Conservation (phyloP, 805 yeast genomes). For the Candida orba region DNA sequence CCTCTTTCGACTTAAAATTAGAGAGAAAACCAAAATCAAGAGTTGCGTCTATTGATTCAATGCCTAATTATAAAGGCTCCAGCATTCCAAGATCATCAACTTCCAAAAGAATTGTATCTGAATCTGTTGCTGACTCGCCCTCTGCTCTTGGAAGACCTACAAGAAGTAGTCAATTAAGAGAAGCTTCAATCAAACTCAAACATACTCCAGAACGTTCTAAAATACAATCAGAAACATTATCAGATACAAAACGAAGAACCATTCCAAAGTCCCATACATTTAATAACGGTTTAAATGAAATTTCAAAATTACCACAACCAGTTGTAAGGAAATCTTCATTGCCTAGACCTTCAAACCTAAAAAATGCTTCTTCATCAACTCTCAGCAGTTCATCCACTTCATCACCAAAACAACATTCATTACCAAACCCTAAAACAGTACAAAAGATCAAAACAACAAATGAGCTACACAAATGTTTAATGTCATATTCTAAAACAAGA, state of each 20-base stretch:
- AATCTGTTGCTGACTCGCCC: constrained; percentile 1
- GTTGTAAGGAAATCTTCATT: background rate
- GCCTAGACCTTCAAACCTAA: background rate
- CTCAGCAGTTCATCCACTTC: background rate
- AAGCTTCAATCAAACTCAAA: constrained; percentile 9
- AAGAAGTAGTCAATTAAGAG: constrained; percentile 16
- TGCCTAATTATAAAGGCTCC: background rate
- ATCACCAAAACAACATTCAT: background rate
- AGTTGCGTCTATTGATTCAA: constrained; percentile 2
- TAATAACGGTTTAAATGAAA: constrained; percentile 12
- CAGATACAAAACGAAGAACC: constrained; percentile 3
- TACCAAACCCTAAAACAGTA: too few species aligned
- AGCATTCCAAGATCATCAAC: background rate
- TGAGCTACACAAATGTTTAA: constrained; percentile 7
- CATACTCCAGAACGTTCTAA: constrained; percentile 2
- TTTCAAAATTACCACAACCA: constrained; percentile 1
- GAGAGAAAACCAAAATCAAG: background rate
- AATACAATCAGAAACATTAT: constrained; percentile 4
- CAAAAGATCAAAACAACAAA: constrained; percentile 5
- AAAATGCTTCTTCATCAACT: too few species aligned
- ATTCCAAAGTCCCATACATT: constrained; percentile 17
- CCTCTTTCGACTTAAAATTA: constrained; percentile 16
- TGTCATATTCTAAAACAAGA: constrained; percentile 12
- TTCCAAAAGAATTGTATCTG: constrained; percentile 11
- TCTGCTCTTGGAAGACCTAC: constrained; percentile 8